phyloP scores from a whole-genome alignment of 163 green algal species.

The Scenedesmus sp. region DNA sequence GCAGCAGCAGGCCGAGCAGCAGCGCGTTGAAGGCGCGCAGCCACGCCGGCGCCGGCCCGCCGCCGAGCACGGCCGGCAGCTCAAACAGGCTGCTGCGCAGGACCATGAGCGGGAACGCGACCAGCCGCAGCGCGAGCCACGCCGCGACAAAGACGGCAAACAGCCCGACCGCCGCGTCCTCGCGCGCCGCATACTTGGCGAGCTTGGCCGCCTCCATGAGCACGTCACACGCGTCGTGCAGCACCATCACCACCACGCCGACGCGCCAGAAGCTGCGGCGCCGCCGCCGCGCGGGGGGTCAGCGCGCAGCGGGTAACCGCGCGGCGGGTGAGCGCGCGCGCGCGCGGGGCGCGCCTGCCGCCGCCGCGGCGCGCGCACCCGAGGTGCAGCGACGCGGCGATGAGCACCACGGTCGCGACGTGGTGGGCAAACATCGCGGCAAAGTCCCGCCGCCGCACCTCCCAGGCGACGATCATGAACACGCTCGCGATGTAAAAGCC shows the following conservation, averaged over 20 bases:
- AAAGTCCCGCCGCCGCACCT: slow-evolving; percentile 86
- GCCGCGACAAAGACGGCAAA: slow-evolving; percentile 83
- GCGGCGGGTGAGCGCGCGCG: too few relatives aligned
- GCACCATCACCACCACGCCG: slow-evolving; percentile 85
- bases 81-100: slow-evolving; percentile 75
- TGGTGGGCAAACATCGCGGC: slow-evolving; percentile 88
- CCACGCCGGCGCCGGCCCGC: slow-evolving; percentile 57
- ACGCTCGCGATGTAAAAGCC: slow-evolving; percentile 74
- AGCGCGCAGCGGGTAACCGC: too few relatives aligned
- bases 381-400: slow-evolving; percentile 49
- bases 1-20: slow-evolving; percentile 79
- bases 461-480: slow-evolving; percentile 81
- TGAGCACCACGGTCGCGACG: slow-evolving; percentile 81
- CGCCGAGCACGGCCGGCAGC: slow-evolving; percentile 55
- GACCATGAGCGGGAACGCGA: slow-evolving; percentile 78
- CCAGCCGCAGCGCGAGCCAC: slow-evolving; percentile 83
- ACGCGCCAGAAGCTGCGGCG: slow-evolving; percentile 74
- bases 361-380: not conserved
- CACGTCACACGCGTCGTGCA: slow-evolving; percentile 92
- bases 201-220: slow-evolving; percentile 91
- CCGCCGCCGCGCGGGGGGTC: not conserved
- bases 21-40: slow-evolving; percentile 79
- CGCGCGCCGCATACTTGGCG: slow-evolving; percentile 70
- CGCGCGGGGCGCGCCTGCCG: too few relatives aligned
- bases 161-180: slow-evolving; percentile 55